These are phyloP conservation scores for Paraphaeosphaeria sporulosa DNA, from an alignment of 2,329 filamentous ascomycete species.

Conservation along the genomic window DNA sequence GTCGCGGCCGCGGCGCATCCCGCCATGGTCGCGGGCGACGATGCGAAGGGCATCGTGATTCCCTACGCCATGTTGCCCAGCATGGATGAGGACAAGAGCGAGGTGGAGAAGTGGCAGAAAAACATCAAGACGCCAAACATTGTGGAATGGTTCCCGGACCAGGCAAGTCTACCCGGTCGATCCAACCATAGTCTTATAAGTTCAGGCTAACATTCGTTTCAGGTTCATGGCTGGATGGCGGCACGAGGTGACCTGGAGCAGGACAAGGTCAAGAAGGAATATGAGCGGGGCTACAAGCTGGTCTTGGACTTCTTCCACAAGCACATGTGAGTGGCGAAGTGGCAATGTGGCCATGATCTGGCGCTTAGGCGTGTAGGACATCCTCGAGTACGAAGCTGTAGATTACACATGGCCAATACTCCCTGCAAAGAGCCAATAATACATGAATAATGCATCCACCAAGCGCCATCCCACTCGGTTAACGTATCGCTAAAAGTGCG, in stretches of 20 bases:
- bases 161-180: slow-evolving; percentile 26
- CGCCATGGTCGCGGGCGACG: slow-evolving; percentile 67
- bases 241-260: slow-evolving; percentile 57
- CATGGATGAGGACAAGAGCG: slow-evolving; percentile 63
- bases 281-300: slow-evolving; percentile 59
- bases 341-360: too few relatives aligned
- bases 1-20: slow-evolving; percentile 65
- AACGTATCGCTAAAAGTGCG: background rate
- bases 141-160: slow-evolving; percentile 58
- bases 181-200: too few relatives aligned
- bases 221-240: slow-evolving; percentile 55
- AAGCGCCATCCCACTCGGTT: too few relatives aligned
- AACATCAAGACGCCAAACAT: slow-evolving; percentile 56
- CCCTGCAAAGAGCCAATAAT: too few relatives aligned
- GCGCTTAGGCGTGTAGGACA: slow-evolving; percentile 4
- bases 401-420: background rate
- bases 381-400: slow-evolving; percentile 12
- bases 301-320: slow-evolving; percentile 62
- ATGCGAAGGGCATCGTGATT: slow-evolving; percentile 63
- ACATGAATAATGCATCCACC: background rate
- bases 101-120: slow-evolving; percentile 58
- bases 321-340: slow-evolving; percentile 54
- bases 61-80: slow-evolving; percentile 66
- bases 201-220: background rate
- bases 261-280: slow-evolving; percentile 57